These are phyloP conservation scores for Carpinus viminea DNA, from an alignment of 306 rosid genomes.

Conservation along the genomic window DNA sequence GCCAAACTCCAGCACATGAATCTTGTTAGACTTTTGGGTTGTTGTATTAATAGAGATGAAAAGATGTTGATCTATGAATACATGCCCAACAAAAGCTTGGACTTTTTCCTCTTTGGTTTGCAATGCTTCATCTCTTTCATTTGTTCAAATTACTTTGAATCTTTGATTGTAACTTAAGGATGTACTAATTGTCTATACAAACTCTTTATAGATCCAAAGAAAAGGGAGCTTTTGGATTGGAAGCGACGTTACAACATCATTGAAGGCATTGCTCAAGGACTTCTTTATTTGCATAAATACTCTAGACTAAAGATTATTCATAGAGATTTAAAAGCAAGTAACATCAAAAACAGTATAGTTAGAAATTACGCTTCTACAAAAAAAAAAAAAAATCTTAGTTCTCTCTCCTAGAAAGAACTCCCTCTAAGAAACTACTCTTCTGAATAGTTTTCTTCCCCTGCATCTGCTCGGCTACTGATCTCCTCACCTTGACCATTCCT, in stretches of 20 bases:
- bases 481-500: too few species aligned
- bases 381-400: too few species aligned
- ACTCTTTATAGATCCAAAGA: background rate
- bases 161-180: background rate
- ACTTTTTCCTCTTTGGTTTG: background rate
- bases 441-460: too few species aligned
- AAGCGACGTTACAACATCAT: background rate
- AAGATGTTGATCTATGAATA: background rate
- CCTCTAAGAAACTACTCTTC: too few species aligned
- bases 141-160: background rate
- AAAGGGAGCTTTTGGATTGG: background rate
- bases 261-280: slow-evolving; percentile 15
- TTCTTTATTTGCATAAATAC: slow-evolving; percentile 9
- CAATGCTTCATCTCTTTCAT: background rate
- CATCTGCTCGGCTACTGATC: too few species aligned
- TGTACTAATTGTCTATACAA: background rate
- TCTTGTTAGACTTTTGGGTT: background rate
- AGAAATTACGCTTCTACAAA: too few species aligned
- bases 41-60: background rate
- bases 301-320: slow-evolving; percentile 5
- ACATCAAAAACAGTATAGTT: too few species aligned
- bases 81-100: background rate
- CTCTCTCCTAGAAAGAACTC: too few species aligned
- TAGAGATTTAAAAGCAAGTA: slow-evolving; percentile 15
- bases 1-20: background rate